Conservation (phyloP, 257 asterid species). For the Rehmannia glutinosa region DNA sequence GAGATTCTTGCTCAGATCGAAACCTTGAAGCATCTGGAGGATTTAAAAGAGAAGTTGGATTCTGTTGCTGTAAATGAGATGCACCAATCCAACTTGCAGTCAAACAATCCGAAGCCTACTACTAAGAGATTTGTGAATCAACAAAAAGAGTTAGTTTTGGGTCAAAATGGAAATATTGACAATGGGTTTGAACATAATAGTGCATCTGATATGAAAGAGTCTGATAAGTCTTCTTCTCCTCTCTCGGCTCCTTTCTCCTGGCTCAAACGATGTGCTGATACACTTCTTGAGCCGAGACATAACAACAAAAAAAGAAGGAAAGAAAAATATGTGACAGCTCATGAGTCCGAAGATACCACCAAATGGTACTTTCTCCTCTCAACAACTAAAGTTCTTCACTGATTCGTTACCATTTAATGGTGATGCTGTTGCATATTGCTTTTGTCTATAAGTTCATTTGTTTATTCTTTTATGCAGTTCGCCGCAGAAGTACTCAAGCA, state of each 20-base stretch:
- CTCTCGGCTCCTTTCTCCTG: constrained; percentile 76
- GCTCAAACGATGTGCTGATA: constrained; percentile 92
- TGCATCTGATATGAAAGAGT: constrained; percentile 28
- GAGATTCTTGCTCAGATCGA: constrained; percentile 77
- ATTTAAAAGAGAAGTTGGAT: constrained; percentile 57
- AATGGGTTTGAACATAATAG: constrained; percentile 41
- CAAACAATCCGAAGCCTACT: constrained; percentile 30
- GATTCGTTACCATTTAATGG: not conserved
- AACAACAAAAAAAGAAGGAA: constrained; percentile 60
- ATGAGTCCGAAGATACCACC: constrained; percentile 33
- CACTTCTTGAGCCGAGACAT: constrained; percentile 66
- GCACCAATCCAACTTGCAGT: constrained; percentile 38
- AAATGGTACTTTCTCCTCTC: constrained; percentile 38
- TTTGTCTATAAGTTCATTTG: constrained; percentile 4
- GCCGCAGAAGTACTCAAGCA: constrained; percentile 24
- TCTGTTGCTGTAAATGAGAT: constrained; percentile 49
- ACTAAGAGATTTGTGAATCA: constrained; percentile 30
- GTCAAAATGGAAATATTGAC: constrained; percentile 28
- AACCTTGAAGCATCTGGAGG: constrained; percentile 73
- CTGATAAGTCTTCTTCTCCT: constrained; percentile 52
- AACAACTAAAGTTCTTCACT: constrained; percentile 3
- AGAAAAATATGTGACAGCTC: constrained; percentile 35
- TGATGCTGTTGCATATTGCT: not conserved
- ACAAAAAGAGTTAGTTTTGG: constrained; percentile 22
- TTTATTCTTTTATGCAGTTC: constrained; percentile 25